Conservation (phyloP, 2,329 filamentous ascomycete genomes). For the Gliomastix tumulicola region DNA sequence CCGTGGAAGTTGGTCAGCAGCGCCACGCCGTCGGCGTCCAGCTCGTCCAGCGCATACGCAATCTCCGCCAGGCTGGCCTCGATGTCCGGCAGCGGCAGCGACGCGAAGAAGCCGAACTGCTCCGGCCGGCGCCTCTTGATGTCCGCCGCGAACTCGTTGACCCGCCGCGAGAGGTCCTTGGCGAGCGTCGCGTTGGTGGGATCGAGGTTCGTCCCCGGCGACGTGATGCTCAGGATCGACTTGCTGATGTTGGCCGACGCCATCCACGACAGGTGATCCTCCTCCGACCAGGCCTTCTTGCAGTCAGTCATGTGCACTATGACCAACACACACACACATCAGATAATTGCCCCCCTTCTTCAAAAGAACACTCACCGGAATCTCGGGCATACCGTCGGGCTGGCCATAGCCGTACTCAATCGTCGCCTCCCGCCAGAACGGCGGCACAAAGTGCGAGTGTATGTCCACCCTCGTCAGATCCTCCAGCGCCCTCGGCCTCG, state of each 20-base stretch:
- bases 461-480: slow-evolving; percentile 13
- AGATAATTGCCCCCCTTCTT: not conserved
- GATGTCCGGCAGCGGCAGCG: slow-evolving; percentile 43
- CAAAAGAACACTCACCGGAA: slow-evolving; percentile 9
- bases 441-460: slow-evolving; percentile 13
- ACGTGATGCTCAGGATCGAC: slow-evolving; percentile 13
- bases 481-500: not conserved
- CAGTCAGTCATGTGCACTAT: no score
- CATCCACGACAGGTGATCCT: slow-evolving; percentile 13
- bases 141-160: slow-evolving; percentile 11
- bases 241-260: slow-evolving; percentile 9
- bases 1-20: slow-evolving; percentile 46
- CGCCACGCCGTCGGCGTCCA: slow-evolving; percentile 39
- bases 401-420: slow-evolving; percentile 11
- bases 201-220: slow-evolving; percentile 10
- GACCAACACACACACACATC: not conserved
- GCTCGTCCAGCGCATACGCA: slow-evolving; percentile 25
- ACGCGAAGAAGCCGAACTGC: slow-evolving; percentile 42
- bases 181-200: slow-evolving; percentile 9
- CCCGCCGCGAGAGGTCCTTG: slow-evolving; percentile 10
- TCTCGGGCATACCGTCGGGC: slow-evolving; percentile 15
- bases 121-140: slow-evolving; percentile 9
- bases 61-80: slow-evolving; percentile 39
- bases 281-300: slow-evolving; percentile 6
- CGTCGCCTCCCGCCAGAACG: slow-evolving; percentile 13